Base-by-base conservation (phyloP, 495 filamentous ascomycete genomes). In the Clavariopsis aquatica region DNA sequence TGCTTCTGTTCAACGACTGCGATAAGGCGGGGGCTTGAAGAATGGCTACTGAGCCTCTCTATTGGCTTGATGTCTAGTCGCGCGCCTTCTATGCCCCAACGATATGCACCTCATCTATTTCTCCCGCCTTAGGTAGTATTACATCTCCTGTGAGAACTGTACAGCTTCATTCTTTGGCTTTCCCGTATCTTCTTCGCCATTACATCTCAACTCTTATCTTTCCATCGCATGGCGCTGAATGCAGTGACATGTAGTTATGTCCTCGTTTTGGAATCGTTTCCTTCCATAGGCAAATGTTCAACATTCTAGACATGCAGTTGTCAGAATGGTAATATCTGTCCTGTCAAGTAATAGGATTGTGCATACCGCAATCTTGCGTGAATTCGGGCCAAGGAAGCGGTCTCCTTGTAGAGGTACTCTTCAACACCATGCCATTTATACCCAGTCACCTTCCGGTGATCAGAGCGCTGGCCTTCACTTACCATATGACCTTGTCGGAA, bases 41-140 rank as follows among this genome's bases (percentile, higher is more conserved):
- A 46, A 47, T 57, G 23, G 45, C 43, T 61, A 23, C 46, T 12
- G n/a, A 1, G 23, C 49, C 49, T 26, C 17, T 58, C 17, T 17
- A 45, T 41, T 20, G 54, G 45, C 54, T n/a, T 23, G 15, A 51
- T 12, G 8, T 31, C 28, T 31, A 60, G 49, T 20, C 56, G 41
- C 20, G 31, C 38, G 27, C 64, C 43, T 47, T 49, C 29, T 26
- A 20, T 36, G 8, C n/a, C 26, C 49, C 38, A 59, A 19, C 46
- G 20, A n/a, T 24, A 41, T 52, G 54, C 45, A 65, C n/a, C 29
- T 65, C 52, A 65, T 59, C 10, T 66, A 56, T 52, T 51, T 15
- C 10, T 34, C 51, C 67, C 62, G 63, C 36, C 67, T 70, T 66
- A 23, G 52, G 67, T 70, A 59, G 67, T 70, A 70, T 61, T 45